These are phyloP conservation scores for Stereocaulon alpinum DNA, from an alignment of 495 filamentous ascomycete species.

Conservation along the genomic window DNA sequence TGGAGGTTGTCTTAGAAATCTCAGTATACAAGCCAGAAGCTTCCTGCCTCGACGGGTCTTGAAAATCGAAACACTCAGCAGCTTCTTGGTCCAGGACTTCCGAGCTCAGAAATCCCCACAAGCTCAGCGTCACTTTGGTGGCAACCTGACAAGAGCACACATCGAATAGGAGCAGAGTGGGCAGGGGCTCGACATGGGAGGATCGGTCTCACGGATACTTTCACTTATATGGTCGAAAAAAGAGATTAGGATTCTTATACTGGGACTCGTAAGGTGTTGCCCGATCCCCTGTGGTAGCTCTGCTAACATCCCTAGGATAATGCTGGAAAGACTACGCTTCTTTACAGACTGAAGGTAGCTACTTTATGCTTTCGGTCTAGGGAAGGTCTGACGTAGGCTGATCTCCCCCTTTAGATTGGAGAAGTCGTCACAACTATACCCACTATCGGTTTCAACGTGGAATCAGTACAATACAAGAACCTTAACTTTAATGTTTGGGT, in stretches of 20 bases:
- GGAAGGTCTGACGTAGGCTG: slow-evolving; percentile 1
- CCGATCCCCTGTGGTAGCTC: slow-evolving; percentile 21
- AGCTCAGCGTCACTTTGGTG: not conserved
- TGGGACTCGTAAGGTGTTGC: slow-evolving; percentile 62
- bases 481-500: slow-evolving; percentile 98
- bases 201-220: slow-evolving; percentile 63
- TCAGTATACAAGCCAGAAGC: not conserved
- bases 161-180: not conserved
- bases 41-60: not conserved
- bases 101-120: not conserved
- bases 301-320: slow-evolving; percentile 61
- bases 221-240: slow-evolving; percentile 84
- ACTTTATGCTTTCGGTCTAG: slow-evolving; percentile 1
- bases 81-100: not conserved
- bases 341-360: slow-evolving; percentile 87
- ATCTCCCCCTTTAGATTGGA: slow-evolving; percentile 59
- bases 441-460: slow-evolving; percentile 98
- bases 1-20: not conserved
- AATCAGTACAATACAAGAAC: slow-evolving; percentile 94
- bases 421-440: slow-evolving; percentile 98
- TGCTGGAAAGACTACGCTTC: slow-evolving; percentile 91
- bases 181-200: slow-evolving; percentile 54
- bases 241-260: slow-evolving; percentile 91
- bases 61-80: not conserved
- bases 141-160: not conserved